Evolutionary conservation across 768 basidiomycete species (phyloP).

Genomic region (Agrocybe praecox): DNA sequence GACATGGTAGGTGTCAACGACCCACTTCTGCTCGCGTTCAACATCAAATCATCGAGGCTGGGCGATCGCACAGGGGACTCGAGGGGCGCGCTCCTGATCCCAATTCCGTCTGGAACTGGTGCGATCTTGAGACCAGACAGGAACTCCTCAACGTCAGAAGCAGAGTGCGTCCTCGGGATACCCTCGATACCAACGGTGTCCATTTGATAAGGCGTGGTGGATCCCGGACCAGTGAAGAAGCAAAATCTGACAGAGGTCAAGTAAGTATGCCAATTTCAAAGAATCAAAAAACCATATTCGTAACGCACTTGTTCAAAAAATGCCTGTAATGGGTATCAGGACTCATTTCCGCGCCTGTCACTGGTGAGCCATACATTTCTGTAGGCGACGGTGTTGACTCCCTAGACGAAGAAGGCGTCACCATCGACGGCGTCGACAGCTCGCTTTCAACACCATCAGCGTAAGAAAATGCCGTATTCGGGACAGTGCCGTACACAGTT

Average conservation of each 20-base stretch:
- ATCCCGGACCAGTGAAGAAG: slow-evolving; percentile 71
- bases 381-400: slow-evolving; percentile 45
- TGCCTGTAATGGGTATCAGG: slow-evolving; percentile 55
- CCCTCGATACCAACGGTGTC: slow-evolving; percentile 2
- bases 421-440: slow-evolving; percentile 49
- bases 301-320: slow-evolving; percentile 64
- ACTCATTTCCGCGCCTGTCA: slow-evolving; percentile 17
- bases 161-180: slow-evolving; percentile 44
- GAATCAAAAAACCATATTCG: slow-evolving; percentile 9
- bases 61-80: slow-evolving; percentile 25
- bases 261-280: slow-evolving; percentile 7
- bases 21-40: slow-evolving; percentile 13
- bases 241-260: slow-evolving; percentile 71
- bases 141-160: slow-evolving; percentile 57
- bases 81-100: not conserved
- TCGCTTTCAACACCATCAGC: slow-evolving; percentile 24
- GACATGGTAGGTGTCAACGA: slow-evolving; percentile 28
- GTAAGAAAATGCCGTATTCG: not conserved
- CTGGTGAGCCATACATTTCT: slow-evolving; percentile 27
- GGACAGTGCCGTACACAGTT: not conserved
- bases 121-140: slow-evolving; percentile 37
- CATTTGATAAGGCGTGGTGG: slow-evolving; percentile 10
- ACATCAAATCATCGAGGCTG: slow-evolving; percentile 24
- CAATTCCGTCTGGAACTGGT: slow-evolving; percentile 17
- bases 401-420: slow-evolving; percentile 42